Evolutionary conservation across 1,139 yeast species (phyloP), one percentile per base, ranked within the genome.

Genomic region (Diutina mesorugosa): DNA sequence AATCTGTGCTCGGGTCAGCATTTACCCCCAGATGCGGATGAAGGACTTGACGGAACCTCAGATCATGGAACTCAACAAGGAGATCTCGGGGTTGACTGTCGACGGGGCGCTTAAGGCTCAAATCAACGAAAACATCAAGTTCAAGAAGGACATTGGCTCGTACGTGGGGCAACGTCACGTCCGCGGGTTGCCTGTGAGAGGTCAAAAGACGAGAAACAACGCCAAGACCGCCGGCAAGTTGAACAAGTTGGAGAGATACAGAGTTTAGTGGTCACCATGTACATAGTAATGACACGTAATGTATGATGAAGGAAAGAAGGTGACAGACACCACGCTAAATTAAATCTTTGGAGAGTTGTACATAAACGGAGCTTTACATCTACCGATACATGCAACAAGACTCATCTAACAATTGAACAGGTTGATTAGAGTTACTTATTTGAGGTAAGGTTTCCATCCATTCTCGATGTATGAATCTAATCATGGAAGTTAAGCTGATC

Each of bases 11-110:
- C 88, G 84, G 67, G 82, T 93, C 30, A 97, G 97, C 9, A 80
- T 93, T 58, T 93, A 91, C 67, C 98, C 98, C 48, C 78, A 81
- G 68, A 90, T 91, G 95, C 83, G 96, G 71, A 87, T 93, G 89
- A 93, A 89, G 68, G 96, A 93, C 70, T 79, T 93, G 54, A 77
- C 87, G 38, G 99, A 93, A 70, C 89, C 91, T 54, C 96, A 90
- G 65, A 80, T 90, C 55, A 80, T 93, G 80, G 83, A 88, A 51
- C 77, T 93, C 53, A 87, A 96, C 55, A 91, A 90, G 69, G 97
- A 93, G 67, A 76, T 93, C 56, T 83, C 96, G 1, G 87, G 82
- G 56, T 77, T 88, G 77, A 82, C 88, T 46, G 87, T 93, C 54
- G 99, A 91, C 67, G 90, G 90, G 57, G 93, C 87, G 63, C 84